Percentiles rank a stretch among this genome's conserved stretches.
Evolutionary conservation across 1,139 yeast species (phyloP).

Genomic region (Candida sojae): DNA sequence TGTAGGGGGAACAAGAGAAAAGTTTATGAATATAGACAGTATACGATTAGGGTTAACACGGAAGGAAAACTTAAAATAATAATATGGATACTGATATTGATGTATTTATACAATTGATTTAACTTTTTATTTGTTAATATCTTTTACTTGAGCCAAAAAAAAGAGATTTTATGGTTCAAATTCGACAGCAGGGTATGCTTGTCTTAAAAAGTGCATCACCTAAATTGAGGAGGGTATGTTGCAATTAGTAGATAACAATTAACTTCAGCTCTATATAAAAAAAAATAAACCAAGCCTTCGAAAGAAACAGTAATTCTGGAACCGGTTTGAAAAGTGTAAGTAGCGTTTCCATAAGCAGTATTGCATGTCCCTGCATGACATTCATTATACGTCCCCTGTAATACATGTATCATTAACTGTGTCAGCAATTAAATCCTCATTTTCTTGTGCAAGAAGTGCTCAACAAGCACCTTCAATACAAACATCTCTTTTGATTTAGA

Average conservation of each 20-base stretch:
- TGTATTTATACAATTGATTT: not conserved
- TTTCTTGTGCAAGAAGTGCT: constrained; percentile 21
- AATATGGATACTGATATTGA: not conserved
- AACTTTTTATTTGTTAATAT: constrained; percentile 10
- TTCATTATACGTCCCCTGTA: not conserved
- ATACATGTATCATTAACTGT: constrained; percentile 20
- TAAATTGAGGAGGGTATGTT: not conserved
- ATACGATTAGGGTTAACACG: too few relatives aligned
- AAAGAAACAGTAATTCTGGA: constrained; percentile 30
- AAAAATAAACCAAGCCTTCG: constrained; percentile 16
- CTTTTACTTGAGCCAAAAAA: constrained; percentile 26
- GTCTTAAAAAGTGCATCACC: constrained; percentile 32
- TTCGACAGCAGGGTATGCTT: constrained; percentile 27
- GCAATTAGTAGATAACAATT: not conserved
- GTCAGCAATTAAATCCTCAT: constrained; percentile 21
- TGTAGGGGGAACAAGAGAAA: not conserved
- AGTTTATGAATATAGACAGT: too few relatives aligned
- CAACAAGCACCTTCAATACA: constrained; percentile 23
- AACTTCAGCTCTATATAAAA: not conserved
- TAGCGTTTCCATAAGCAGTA: constrained; percentile 7
- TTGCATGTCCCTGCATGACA: constrained; percentile 9
- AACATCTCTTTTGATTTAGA: too few relatives aligned
- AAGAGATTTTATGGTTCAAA: constrained; percentile 25
- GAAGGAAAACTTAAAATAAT: too few relatives aligned
- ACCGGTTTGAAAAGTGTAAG: constrained; percentile 29